Base-by-base conservation (phyloP, 805 yeast species). In the Candida takata region DNA sequence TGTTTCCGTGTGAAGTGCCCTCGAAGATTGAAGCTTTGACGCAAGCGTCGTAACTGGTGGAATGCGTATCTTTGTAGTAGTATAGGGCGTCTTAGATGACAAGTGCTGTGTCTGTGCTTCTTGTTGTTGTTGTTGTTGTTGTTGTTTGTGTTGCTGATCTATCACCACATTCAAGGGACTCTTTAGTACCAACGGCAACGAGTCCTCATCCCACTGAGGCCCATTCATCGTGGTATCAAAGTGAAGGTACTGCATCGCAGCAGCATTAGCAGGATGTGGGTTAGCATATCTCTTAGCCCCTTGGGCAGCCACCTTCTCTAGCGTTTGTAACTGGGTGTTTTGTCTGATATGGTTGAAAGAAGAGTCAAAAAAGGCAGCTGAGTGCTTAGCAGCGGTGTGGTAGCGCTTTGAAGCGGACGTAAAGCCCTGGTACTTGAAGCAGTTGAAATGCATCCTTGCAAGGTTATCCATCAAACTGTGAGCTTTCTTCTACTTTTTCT, bases 261-360 rank as follows among this genome's bases (percentile, higher is more conserved):
- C 63, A 12, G 57, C 57, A 18, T 55, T 52, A 5, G 62, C 62
- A 4, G 65, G 64, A 35, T 61, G 62, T 15, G 65, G 65, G 33
- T 44, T 43, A n/a, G 55, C 48, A 34, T 37, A 38, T 13, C 41
- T 28, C 31, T 43, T 43, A 12, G 50, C 31, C 12, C 48, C 49
- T 10, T 44, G 48, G 4, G 44, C 36, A 4, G 44, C 36, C 8
- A 50, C 19, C 4, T 48, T 27, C 25, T 50, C 55, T 8, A 40
- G 13, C 1, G 40, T 29, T 15, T 55, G 57, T 3, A 61, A 39
- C 27, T 62, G 64, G 25, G 58, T 57, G 40, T 59, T 59, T 35
- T 60, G 62, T 35, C 61, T 57, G 40, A 62, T 43, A 45, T 60
- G 51, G 43, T 62, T 64, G 46, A 61, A 62, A n/a, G 67, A 52